Conservation (phyloP, 371 early-diverging fungal species). For the Mortierella sp. region DNA sequence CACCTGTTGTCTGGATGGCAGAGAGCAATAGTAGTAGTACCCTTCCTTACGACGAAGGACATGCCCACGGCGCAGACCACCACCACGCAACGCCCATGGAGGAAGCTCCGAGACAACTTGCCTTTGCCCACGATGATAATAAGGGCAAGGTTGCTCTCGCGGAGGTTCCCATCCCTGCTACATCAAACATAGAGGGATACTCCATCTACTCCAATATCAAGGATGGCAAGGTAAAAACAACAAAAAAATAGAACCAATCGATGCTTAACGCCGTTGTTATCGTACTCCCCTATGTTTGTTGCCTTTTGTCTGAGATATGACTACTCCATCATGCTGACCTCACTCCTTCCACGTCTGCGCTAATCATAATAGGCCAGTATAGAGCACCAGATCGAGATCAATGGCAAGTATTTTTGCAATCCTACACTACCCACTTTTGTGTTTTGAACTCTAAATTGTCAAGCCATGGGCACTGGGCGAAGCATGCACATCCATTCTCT, state of each 20-base stretch:
- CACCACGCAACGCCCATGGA: background rate
- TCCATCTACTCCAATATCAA: constrained; percentile 57
- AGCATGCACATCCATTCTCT: background rate
- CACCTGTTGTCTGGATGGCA: background rate
- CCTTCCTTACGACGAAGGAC: background rate
- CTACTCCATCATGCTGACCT: background rate
- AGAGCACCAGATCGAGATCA: constrained; percentile 58
- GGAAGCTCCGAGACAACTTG: constrained; percentile 8
- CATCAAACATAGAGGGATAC: constrained; percentile 42
- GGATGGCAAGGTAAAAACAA: constrained; percentile 55
- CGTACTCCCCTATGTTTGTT: background rate
- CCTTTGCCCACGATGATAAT: constrained; percentile 8
- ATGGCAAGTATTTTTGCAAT: constrained; percentile 24
- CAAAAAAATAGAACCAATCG: too few relatives aligned
- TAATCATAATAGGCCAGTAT: constrained; percentile 39
- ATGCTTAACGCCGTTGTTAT: too few relatives aligned
- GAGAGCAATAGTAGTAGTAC: background rate
- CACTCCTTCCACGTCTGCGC: too few relatives aligned
- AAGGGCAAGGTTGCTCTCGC: background rate
- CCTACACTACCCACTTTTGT: background rate
- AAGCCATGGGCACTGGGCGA: background rate
- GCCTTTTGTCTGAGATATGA: background rate
- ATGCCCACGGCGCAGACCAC: too few relatives aligned
- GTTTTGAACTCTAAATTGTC: background rate
- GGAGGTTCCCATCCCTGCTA: background rate